Evolutionary conservation across 257 asterid genomes (phyloP), one percentile per base, ranked within the genome.

Genomic region (Lycium ferocissimum): DNA sequence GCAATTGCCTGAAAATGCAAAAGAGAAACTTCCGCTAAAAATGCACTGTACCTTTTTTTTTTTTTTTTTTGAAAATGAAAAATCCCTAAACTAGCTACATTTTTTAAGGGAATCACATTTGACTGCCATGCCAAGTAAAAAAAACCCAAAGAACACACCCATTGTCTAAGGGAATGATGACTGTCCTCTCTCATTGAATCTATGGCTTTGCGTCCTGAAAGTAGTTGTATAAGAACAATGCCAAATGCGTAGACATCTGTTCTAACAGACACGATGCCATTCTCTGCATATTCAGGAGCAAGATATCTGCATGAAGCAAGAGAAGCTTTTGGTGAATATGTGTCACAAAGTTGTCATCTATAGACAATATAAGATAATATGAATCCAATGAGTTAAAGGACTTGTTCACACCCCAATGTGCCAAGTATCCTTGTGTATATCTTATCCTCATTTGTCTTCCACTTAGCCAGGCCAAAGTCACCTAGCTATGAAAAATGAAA

Each of bases 391-490:
- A 84, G 73, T 54, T 49, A 49, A 47, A 80, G 81, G 33, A 66
- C 65, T 38, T 53, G 67, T 18, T 75, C 95, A 90, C 86, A 94
- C 97, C 97, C 98, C 63, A 94, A 89, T 81, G 97, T 89, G 88
- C 98, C 97, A 12, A 93, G 90, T 84, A 93, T 87, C 81, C 92
- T 88, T 56, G 95, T 93, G 82, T 89, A 91, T 73, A 86, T 84
- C 59, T 87, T 83, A 9, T 87, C 92, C 20, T 89, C 92, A 37
- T 84, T 84, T 57, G 89, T 90, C 89, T 86, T 92, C 97, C 97
- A 93, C 90, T 88, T 94, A 53, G 98, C 97, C n/a, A 94, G 95
- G 79, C 98, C 98, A 75, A 92, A 93, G 84, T 94, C 98, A 47
- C 95, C 98, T 54, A 94, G 87, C 98, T 94, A 90, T 80, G 85